Conservation (phyloP, 139 green algal genomes). For the Microglena sp. region DNA sequence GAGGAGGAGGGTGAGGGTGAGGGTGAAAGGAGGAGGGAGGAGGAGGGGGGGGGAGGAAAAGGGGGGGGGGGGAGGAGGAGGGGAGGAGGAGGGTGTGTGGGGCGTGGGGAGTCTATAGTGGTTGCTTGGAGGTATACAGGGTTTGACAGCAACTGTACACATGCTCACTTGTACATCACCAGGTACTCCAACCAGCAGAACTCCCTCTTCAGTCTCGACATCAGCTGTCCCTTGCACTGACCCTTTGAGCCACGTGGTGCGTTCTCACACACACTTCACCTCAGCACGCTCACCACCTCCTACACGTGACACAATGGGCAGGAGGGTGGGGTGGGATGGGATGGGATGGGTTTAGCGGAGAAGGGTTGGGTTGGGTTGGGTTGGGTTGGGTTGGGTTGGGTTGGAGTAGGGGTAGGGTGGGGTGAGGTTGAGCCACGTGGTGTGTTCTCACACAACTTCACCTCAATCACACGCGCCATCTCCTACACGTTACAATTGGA, state of each 20-base stretch:
- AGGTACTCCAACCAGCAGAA: conserved; percentile 44
- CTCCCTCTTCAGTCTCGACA: conserved; percentile 21
- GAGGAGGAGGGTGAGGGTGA: no score
- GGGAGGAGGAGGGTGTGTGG: neutral
- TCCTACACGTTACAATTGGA: neutral
- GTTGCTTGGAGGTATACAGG: neutral
- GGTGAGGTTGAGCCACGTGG: neutral
- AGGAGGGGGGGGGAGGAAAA: no score
- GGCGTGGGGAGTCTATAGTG: neutral
- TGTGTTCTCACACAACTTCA: neutral
- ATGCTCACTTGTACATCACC: conserved; percentile 16
- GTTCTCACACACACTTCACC: conserved; percentile 9
- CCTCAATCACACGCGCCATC: neutral
- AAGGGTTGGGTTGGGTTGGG: neutral
- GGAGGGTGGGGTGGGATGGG: neutral
- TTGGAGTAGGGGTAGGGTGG: neutral
- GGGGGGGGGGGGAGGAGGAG: no score
- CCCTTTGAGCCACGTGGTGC: conserved; percentile 12
- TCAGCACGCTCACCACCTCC: conserved; percentile 7
- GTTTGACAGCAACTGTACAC: neutral
- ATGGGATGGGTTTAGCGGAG: neutral
- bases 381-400: neutral
- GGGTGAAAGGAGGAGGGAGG: no score
- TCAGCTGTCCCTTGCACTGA: conserved; percentile 29
- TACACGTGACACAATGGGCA: conserved; percentile 6